These are phyloP conservation scores for Babesia bovis DNA, from an alignment of 169 alveolate genomes.

Conservation along the genomic window DNA sequence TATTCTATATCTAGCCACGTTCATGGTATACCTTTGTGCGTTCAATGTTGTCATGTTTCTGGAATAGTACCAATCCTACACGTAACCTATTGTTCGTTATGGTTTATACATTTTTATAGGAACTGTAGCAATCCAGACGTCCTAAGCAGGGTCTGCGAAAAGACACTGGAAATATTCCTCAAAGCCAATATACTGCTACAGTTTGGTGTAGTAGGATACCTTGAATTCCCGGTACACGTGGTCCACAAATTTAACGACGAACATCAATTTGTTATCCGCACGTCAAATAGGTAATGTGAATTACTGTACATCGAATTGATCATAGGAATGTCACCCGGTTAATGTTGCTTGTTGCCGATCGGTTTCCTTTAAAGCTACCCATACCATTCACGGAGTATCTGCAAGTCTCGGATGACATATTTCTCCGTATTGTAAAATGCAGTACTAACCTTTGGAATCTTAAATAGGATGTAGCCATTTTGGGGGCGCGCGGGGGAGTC, in stretches of 20 bases:
- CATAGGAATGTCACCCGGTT: slow-evolving; percentile 33
- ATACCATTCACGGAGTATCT: slow-evolving; percentile 24
- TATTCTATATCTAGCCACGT: neutral
- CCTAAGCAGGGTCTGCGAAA: neutral
- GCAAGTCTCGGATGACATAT: neutral
- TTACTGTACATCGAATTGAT: neutral
- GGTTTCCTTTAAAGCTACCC: slow-evolving; percentile 36
- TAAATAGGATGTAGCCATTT: neutral
- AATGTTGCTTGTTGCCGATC: slow-evolving; percentile 27
- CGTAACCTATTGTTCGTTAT: no score
- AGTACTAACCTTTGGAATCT: slow-evolving; percentile 11
- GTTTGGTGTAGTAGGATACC: slow-evolving; percentile 57
- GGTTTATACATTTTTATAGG: neutral
- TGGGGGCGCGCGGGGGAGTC: no score
- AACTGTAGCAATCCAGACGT: neutral
- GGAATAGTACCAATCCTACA: no score
- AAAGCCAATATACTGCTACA: slow-evolving; percentile 19
- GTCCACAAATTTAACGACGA: neutral
- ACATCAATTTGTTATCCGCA: slow-evolving; percentile 14
- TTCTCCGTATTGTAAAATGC: slow-evolving; percentile 1
- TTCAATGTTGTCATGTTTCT: no score
- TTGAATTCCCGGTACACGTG: slow-evolving; percentile 32
- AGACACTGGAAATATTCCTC: slow-evolving; percentile 21
- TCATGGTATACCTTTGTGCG: no score
- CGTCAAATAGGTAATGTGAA: neutral